These are phyloP conservation scores for Hyaloscypha bicolor DNA, from an alignment of 495 filamentous ascomycete species.

Conservation along the genomic window DNA sequence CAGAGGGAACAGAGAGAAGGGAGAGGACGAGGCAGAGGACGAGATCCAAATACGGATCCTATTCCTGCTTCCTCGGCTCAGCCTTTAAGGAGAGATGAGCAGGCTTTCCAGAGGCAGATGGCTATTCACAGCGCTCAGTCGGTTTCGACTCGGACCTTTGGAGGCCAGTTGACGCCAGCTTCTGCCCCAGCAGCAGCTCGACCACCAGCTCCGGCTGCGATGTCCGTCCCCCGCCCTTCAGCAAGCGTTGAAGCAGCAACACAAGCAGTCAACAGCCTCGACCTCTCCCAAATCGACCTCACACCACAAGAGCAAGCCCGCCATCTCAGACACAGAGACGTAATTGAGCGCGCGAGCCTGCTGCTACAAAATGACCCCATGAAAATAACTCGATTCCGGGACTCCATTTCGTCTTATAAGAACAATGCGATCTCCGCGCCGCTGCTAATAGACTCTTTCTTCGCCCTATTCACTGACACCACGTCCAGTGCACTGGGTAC, in stretches of 20 bases:
- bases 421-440: constrained; percentile 65
- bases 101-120: constrained; percentile 91
- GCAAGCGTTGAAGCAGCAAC: constrained; percentile 22
- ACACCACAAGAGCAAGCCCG: constrained; percentile 80
- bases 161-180: constrained; percentile 68
- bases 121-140: constrained; percentile 87
- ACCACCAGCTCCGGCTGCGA: constrained; percentile 19
- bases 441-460: constrained; percentile 79
- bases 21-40: constrained; percentile 51
- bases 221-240: constrained; percentile 20
- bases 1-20: constrained; percentile 43
- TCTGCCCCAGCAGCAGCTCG: constrained; percentile 28
- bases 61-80: constrained; percentile 79
- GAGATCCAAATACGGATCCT: constrained; percentile 72
- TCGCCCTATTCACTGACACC: constrained; percentile 76
- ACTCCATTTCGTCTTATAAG: constrained; percentile 73
- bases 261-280: constrained; percentile 40
- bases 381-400: constrained; percentile 78
- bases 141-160: constrained; percentile 75
- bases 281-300: constrained; percentile 35
- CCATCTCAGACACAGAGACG: constrained; percentile 72
- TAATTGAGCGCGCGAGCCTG: constrained; percentile 80
- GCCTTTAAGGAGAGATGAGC: constrained; percentile 79
- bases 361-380: constrained; percentile 71
- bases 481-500: constrained; percentile 79